Conservation (phyloP, 768 basidiomycete species). For the Lactifluus rugatus region DNA sequence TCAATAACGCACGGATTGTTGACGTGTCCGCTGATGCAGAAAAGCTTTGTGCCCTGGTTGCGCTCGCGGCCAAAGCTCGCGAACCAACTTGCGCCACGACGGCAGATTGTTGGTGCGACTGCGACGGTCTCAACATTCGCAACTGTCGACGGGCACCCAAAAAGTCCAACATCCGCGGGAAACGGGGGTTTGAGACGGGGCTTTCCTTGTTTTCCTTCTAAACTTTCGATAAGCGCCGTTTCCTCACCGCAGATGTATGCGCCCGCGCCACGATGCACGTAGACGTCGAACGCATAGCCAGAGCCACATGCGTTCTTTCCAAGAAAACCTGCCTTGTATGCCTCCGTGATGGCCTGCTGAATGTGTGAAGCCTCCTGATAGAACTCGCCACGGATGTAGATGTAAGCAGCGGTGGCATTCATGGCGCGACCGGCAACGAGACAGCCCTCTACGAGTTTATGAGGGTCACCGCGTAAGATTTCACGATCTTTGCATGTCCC, state of each 20-base stretch:
- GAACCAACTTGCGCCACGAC: constrained; percentile 86
- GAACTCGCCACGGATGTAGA: constrained; percentile 99
- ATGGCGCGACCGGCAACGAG: constrained; percentile 93
- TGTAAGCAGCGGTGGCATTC: constrained; percentile 97
- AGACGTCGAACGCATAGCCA: constrained; percentile 94
- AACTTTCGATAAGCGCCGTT: constrained; percentile 91
- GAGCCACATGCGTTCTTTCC: constrained; percentile 89
- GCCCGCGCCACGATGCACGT: constrained; percentile 96
- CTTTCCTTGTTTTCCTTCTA: constrained; percentile 98
- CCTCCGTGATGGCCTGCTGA: constrained; percentile 91
- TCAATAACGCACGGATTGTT: constrained; percentile 98
- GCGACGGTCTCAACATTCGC: constrained; percentile 99
- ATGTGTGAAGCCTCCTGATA: constrained; percentile 90
- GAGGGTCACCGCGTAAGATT: constrained; percentile 94
- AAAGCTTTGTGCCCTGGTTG: constrained; percentile 95
- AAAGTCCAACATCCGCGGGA: constrained; percentile 96
- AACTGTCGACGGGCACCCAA: constrained; percentile 94
- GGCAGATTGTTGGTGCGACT: constrained; percentile 92
- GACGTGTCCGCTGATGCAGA: constrained; percentile 93
- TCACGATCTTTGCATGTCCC: constrained; percentile 99
- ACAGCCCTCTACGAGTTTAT: constrained; percentile 97
- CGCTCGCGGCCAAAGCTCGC: constrained; percentile 83
- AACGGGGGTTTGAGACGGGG: constrained; percentile 97
- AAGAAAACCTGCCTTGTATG: constrained; percentile 80
- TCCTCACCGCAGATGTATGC: constrained; percentile 99